phyloP scores from a whole-genome alignment of 176 grass and related monocot genomes.

The Secale cereale region DNA sequence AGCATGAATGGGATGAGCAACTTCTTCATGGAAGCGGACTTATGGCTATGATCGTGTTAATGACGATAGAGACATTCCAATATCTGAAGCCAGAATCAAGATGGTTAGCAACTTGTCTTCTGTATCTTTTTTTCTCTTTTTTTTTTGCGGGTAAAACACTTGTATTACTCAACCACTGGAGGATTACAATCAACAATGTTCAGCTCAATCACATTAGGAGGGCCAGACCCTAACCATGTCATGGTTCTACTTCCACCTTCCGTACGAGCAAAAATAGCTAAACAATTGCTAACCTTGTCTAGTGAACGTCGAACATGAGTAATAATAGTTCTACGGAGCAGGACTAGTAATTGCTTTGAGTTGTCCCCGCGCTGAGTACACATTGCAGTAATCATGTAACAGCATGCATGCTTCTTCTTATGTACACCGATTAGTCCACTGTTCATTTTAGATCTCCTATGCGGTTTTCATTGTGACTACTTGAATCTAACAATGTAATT shows the following conservation, averaged over 20 bases:
- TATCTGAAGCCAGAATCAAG: constrained; percentile 62
- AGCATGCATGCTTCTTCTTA: neutral
- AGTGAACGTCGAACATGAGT: too few relatives aligned
- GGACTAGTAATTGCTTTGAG: neutral
- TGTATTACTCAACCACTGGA: too few relatives aligned
- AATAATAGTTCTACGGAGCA: too few relatives aligned
- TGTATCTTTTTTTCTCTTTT: too few relatives aligned
- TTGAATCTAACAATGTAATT: neutral
- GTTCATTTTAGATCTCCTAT: neutral
- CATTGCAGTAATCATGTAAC: neutral
- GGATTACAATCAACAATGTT: too few relatives aligned
- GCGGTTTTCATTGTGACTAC: neutral
- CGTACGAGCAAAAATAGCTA: too few relatives aligned
- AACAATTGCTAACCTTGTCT: too few relatives aligned
- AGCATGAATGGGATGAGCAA: constrained; percentile 82
- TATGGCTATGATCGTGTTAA: constrained; percentile 90
- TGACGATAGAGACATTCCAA: constrained; percentile 83
- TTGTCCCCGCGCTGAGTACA: neutral
- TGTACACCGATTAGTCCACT: neutral
- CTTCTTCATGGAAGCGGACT: constrained; percentile 63
- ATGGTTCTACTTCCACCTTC: too few relatives aligned
- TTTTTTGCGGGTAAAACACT: too few relatives aligned
- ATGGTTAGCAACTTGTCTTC: constrained; percentile 42
- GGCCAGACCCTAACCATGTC: too few relatives aligned
- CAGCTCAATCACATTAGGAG: too few relatives aligned